Percentiles rank a stretch among this genome's conserved stretches.
These are phyloP conservation scores for Prunus padus DNA, from an alignment of 306 rosid species.

Conservation along the genomic window DNA sequence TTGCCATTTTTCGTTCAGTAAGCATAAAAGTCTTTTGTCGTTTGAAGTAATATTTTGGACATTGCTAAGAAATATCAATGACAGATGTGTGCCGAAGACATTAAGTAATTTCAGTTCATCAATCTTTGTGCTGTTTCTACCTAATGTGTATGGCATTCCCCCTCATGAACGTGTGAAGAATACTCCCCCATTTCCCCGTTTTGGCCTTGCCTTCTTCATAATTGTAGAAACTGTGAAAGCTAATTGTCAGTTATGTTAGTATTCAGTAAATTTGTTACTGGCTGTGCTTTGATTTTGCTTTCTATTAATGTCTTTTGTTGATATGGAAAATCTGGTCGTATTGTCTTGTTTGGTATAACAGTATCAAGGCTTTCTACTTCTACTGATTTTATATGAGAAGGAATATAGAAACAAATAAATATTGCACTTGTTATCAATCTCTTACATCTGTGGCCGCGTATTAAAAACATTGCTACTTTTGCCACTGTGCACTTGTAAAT, in stretches of 20 bases:
- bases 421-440: slow-evolving; percentile 1
- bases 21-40: neutral
- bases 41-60: neutral
- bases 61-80: neutral
- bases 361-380: neutral
- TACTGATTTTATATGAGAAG: neutral
- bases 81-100: neutral
- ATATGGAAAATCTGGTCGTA: neutral
- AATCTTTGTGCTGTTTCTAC: neutral
- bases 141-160: neutral
- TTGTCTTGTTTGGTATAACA: neutral
- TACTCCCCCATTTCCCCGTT: neutral
- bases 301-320: neutral
- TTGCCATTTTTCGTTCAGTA: neutral
- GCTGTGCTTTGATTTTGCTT: slow-evolving; percentile 2
- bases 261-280: neutral
- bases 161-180: neutral
- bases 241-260: neutral
- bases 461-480: neutral
- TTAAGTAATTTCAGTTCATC: neutral
- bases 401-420: neutral
- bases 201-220: neutral
- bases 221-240: neutral
- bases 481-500: slow-evolving; percentile 8
- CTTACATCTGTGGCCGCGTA: neutral